Base-by-base conservation (phyloP, 2,329 filamentous ascomycete species). In the Trichoderma sp. region DNA sequence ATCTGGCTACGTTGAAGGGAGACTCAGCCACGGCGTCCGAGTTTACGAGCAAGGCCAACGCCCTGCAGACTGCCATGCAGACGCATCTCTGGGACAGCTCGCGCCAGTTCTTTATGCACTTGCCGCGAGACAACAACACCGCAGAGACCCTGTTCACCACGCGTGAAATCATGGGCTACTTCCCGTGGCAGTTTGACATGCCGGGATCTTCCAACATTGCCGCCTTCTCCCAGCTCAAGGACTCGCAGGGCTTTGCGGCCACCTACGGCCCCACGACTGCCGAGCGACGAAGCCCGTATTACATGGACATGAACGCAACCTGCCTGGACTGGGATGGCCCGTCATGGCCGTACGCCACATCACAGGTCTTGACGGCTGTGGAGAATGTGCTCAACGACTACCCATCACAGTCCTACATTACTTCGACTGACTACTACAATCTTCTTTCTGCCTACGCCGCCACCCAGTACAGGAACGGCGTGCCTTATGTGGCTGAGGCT, bases 321-420 rank as follows among this genome's bases (percentile, higher is more conserved):
- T 61, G 58, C 37, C 58, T 61, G 21, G 37, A 61, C 31, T 61
- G 58, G 58, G 58, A 61, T 49, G 58, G 58, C 8, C 58, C 58
- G 21, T 61, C 58, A 31, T 61, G 58, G 58, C 58, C 58, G 13
- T 61, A 61, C 8, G 53, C 27, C 16, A 56, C 53, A 19, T 56
- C 53, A 13, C 53, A 56, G 31, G n/a, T 29, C 3, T 16, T 56
- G 4, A 56, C 53, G 2, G 53, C 53, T 8, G 53, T 56, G 29
- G 53, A 56, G 7, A 33, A 33, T 11, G 53, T 56, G 0, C 53
- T 56, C 16, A 29, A 56, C 19, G 53, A 56, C 19, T 56, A 56
- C 33, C 27, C 53, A 16, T 3, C 16, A 2, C 53, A 56, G 29
- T 56, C 53, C 4, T 56, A 56, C n/a, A 56, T 56, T 13, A 33